Evolutionary conservation across 2,329 filamentous ascomycete genomes (phyloP).

Genomic region (Calonectria multiphialidica): DNA sequence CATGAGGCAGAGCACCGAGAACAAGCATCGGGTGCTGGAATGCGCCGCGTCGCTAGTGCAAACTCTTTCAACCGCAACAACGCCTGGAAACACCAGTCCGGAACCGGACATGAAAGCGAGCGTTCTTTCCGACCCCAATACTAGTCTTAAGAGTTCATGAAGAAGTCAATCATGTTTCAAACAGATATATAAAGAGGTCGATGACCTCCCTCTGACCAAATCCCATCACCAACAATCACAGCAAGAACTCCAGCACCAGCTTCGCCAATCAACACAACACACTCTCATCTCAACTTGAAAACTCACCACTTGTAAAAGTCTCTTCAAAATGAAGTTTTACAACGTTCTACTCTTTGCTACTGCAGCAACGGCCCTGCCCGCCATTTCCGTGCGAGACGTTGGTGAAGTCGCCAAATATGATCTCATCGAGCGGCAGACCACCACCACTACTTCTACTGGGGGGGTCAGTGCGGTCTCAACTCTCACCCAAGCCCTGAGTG

Average conservation of each 20-base stretch:
- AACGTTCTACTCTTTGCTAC: slow-evolving; percentile 21
- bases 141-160: background rate
- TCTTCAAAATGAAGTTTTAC: slow-evolving; percentile 20
- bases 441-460: background rate
- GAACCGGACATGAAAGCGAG: background rate
- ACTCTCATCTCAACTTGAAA: background rate
- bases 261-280: background rate
- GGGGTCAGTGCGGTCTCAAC: background rate
- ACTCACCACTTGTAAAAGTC: background rate
- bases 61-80: slow-evolving; percentile 2
- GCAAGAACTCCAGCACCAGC: background rate
- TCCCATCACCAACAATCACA: background rate
- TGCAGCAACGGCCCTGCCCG: background rate
- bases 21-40: slow-evolving; percentile 4
- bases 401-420: background rate
- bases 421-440: background rate
- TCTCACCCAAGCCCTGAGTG: background rate
- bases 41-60: slow-evolving; percentile 4
- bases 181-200: background rate
- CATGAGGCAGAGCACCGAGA: background rate
- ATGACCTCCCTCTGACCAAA: background rate
- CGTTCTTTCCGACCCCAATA: background rate
- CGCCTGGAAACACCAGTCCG: background rate
- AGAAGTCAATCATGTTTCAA: background rate
- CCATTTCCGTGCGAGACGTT: background rate